Conservation (phyloP, 768 basidiomycete genomes). For the Russula griseocarnosa region DNA sequence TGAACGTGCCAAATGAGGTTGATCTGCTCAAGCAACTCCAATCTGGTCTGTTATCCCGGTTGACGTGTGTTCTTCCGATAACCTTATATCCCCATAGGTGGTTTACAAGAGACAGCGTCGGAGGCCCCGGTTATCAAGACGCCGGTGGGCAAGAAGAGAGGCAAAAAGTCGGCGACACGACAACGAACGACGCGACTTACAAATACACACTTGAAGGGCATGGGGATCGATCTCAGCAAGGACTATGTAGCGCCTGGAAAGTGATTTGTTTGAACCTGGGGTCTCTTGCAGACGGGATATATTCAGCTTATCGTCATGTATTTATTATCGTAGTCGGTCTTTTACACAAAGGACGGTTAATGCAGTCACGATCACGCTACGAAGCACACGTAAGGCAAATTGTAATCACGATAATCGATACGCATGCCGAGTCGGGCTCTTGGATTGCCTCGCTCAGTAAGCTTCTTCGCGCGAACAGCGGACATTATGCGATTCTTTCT, state of each 20-base stretch:
- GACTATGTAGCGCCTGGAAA: constrained; percentile 51
- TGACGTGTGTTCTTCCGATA: neutral
- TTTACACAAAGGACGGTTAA: neutral
- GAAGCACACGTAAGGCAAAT: too few relatives aligned
- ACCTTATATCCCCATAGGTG: constrained; percentile 46
- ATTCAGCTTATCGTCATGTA: neutral
- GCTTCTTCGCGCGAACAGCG: neutral
- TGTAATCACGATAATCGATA: too few relatives aligned
- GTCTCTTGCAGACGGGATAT: neutral
- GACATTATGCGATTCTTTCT: neutral
- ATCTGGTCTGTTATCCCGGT: constrained; percentile 46
- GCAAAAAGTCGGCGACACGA: constrained; percentile 66
- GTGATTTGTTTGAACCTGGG: neutral
- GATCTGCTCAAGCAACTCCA: constrained; percentile 75
- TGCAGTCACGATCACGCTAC: too few relatives aligned
- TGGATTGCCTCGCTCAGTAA: neutral
- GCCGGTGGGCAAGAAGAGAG: constrained; percentile 64
- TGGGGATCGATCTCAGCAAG: constrained; percentile 71
- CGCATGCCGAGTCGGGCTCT: too few relatives aligned
- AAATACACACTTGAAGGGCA: constrained; percentile 81
- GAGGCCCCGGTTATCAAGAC: constrained; percentile 54
- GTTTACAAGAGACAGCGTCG: constrained; percentile 72
- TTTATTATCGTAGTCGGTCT: neutral
- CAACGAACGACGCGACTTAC: constrained; percentile 81
- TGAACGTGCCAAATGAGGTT: constrained; percentile 82